Conservation (phyloP, 1,139 yeast genomes). For the Saccharomyces hybrid region DNA sequence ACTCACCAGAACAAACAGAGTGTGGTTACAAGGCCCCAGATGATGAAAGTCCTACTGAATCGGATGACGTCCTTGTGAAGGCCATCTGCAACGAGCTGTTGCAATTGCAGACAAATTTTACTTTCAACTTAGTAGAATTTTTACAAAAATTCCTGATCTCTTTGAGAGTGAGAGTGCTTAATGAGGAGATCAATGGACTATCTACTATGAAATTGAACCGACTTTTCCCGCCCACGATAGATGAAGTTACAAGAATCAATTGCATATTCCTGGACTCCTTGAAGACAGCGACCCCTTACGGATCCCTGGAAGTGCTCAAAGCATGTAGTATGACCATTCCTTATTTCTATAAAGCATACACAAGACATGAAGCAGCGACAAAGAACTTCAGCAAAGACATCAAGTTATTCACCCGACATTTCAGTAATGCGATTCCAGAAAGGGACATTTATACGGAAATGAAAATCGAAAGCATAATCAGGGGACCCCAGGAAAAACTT, state of each 20-base stretch:
- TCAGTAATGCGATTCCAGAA: constrained; percentile 22
- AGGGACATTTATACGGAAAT: constrained; percentile 42
- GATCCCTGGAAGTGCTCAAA: constrained; percentile 64
- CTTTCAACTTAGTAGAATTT: constrained; percentile 63
- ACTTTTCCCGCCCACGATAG: constrained; percentile 89
- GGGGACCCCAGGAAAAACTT: constrained; percentile 60
- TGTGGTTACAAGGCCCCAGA: constrained; percentile 49
- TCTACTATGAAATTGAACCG: constrained; percentile 61
- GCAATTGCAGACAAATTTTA: constrained; percentile 63
- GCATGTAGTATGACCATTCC: constrained; percentile 80
- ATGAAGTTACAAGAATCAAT: constrained; percentile 83
- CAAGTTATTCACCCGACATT: constrained; percentile 30
- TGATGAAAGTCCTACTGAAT: no score
- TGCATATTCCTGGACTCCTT: constrained; percentile 75
- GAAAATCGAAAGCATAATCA: constrained; percentile 60
- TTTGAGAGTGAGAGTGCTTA: constrained; percentile 59
- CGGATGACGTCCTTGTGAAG: constrained; percentile 32
- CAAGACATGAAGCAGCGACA: constrained; percentile 89
- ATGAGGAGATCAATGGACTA: constrained; percentile 43
- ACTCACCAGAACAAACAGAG: constrained; percentile 83
- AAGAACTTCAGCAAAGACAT: constrained; percentile 44
- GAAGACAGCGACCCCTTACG: constrained; percentile 56
- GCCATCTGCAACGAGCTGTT: constrained; percentile 62
- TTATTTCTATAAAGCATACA: constrained; percentile 84
- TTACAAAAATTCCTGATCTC: constrained; percentile 76